Percentiles rank a stretch among this genome's conserved stretches.
phyloP scores from a whole-genome alignment of 176 grass and related monocot genomes.

The Oropetium thomaeum region DNA sequence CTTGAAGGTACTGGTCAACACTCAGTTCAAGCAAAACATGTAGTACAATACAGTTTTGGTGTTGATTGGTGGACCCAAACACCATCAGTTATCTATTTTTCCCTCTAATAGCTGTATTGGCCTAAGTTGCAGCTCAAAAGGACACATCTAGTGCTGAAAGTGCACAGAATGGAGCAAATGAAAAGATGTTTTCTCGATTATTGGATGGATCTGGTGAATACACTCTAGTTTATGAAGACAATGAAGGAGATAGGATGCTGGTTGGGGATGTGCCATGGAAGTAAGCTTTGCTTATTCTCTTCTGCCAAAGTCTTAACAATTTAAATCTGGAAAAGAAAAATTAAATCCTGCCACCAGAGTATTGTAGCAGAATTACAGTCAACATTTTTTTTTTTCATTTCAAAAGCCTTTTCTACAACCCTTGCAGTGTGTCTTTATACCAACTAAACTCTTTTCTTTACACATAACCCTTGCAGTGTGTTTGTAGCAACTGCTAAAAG shows the following conservation, averaged over 20 bases:
- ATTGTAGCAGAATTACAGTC: not conserved
- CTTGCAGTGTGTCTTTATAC: not conserved
- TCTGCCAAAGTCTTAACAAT: not conserved
- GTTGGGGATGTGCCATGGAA: conserved; percentile 87
- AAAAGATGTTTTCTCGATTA: conserved; percentile 69
- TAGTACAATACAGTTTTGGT: conserved; percentile 14
- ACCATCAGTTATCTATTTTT: conserved; percentile 21
- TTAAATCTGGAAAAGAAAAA: not conserved
- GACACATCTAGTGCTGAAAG: conserved; percentile 37
- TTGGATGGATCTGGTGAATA: conserved; percentile 86
- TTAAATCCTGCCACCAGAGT: not conserved
- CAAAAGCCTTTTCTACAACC: not conserved
- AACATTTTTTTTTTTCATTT: not conserved
- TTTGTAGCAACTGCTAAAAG: conserved; percentile 80
- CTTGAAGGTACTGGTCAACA: conserved; percentile 55
- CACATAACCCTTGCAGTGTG: conserved; percentile 50
- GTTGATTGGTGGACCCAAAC: conserved; percentile 9
- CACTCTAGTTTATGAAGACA: conserved; percentile 86
- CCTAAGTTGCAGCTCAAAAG: conserved; percentile 65
- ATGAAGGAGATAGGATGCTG: conserved; percentile 78
- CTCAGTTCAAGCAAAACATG: conserved; percentile 24
- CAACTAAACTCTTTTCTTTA: conserved; percentile 29
- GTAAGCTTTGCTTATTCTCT: conserved; percentile 53
- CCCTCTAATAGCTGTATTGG: not conserved
- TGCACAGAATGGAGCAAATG: conserved; percentile 34